Evolutionary conservation across 2,329 filamentous ascomycete species (phyloP).

Genomic region (Aureobasidium sp.): DNA sequence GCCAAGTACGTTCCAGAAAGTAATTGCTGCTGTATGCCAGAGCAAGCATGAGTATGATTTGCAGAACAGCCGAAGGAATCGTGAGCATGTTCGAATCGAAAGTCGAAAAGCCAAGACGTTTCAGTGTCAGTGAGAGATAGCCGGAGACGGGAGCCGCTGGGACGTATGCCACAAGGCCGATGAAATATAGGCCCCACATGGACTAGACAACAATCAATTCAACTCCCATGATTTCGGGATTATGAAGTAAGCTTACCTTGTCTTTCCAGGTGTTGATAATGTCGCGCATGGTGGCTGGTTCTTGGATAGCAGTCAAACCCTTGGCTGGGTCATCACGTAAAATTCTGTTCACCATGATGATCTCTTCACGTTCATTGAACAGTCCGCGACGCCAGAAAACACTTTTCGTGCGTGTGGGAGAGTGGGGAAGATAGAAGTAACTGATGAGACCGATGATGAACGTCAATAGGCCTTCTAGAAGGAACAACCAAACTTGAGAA

Average conservation of each 20-base stretch:
- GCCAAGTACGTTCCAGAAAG: slow-evolving; percentile 49
- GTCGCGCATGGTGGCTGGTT: slow-evolving; percentile 16
- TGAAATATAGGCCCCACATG: too few relatives aligned
- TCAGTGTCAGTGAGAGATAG: slow-evolving; percentile 55
- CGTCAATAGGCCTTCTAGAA: slow-evolving; percentile 18
- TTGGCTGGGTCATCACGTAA: slow-evolving; percentile 20
- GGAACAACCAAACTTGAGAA: slow-evolving; percentile 18
- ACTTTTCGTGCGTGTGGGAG: slow-evolving; percentile 27
- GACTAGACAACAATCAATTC: too few relatives aligned
- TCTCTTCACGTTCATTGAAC: slow-evolving; percentile 27
- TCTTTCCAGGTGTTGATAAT: slow-evolving; percentile 16
- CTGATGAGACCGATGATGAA: slow-evolving; percentile 19
- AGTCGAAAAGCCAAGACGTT: slow-evolving; percentile 45
- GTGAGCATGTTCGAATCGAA: slow-evolving; percentile 20
- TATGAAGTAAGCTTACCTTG: too few relatives aligned
- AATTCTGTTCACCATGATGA: slow-evolving; percentile 26
- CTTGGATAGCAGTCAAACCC: slow-evolving; percentile 15
- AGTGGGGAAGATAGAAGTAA: slow-evolving; percentile 27
- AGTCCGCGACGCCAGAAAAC: slow-evolving; percentile 22
- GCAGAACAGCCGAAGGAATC: slow-evolving; percentile 19
- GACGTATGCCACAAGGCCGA: slow-evolving; percentile 49
- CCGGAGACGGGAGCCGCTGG: slow-evolving; percentile 44
- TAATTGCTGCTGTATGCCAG: slow-evolving; percentile 50
- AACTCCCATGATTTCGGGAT: too few relatives aligned
- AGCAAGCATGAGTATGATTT: slow-evolving; percentile 48